These are phyloP conservation scores for Ambrosia hybrid DNA, from an alignment of 140 eudicot species.

Conservation along the genomic window DNA sequence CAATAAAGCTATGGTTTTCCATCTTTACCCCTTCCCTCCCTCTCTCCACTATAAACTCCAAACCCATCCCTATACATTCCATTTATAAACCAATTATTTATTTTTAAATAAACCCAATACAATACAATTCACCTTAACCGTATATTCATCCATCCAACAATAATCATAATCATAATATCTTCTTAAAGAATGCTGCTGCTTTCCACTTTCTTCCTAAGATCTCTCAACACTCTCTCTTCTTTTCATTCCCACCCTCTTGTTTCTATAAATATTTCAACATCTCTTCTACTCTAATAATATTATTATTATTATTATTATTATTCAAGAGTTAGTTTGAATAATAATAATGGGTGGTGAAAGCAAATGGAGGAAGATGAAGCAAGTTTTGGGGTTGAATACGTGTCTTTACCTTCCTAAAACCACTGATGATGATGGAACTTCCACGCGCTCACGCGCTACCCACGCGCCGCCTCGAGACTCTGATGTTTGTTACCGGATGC, in stretches of 20 bases:
- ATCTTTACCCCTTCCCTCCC: constrained; percentile 33
- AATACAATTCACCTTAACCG: constrained; percentile 9
- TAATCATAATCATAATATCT: constrained; percentile 28
- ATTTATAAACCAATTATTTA: too few species aligned
- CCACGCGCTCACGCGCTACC: constrained; percentile 35
- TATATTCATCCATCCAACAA: constrained; percentile 30
- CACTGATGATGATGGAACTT: constrained; percentile 44
- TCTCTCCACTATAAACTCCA: constrained; percentile 31
- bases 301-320: too few species aligned
- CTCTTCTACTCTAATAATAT: too few species aligned
- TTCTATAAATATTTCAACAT: constrained; percentile 1
- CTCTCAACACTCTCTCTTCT: constrained; percentile 20
- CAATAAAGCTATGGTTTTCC: constrained; percentile 33
- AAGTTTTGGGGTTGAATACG: constrained; percentile 59
- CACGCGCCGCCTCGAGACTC: constrained; percentile 44
- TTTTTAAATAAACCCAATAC: neutral
- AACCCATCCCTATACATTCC: neutral
- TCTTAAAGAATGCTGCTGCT: constrained; percentile 39
- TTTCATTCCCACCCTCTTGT: constrained; percentile 12
- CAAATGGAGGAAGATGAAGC: constrained; percentile 78
- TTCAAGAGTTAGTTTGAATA: too few species aligned
- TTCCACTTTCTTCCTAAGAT: constrained; percentile 26
- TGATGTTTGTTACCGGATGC: constrained; percentile 30
- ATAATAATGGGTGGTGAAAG: constrained; percentile 52
- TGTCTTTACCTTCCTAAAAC: constrained; percentile 60